Percentiles rank a stretch among this genome's conserved stretches.
Conservation (phyloP, 176 grass and related monocot species). For the Bolboschoenus planiculmis region DNA sequence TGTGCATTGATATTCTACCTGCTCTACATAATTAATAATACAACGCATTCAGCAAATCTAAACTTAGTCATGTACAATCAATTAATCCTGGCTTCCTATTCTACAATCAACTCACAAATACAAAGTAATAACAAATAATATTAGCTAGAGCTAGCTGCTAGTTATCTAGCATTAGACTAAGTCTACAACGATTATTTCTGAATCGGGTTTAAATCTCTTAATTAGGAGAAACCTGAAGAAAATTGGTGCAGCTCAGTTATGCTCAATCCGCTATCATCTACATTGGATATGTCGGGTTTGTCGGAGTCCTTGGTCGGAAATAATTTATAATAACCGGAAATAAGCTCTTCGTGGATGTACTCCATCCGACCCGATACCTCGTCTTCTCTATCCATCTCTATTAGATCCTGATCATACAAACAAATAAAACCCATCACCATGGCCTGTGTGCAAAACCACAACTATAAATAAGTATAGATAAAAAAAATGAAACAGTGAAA, state of each 20-base stretch:
- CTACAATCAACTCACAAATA: not conserved
- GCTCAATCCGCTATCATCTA: not conserved
- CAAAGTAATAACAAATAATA: not conserved
- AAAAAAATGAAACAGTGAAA: not conserved
- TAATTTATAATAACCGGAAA: conserved; percentile 55
- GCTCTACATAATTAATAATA: not conserved
- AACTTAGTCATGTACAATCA: not conserved
- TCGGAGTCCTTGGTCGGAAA: not conserved
- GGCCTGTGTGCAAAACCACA: not conserved
- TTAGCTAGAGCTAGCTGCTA: not conserved
- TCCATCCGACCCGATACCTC: conserved; percentile 67
- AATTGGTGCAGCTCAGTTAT: not conserved
- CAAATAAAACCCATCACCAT: not conserved
- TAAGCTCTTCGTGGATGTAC: conserved; percentile 72
- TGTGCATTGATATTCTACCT: not conserved
- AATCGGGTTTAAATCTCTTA: not conserved
- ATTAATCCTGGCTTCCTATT: conserved; percentile 5
- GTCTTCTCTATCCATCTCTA: conserved; percentile 83
- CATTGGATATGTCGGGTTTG: not conserved
- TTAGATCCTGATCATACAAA: conserved; percentile 53
- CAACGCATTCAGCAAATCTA: not conserved
- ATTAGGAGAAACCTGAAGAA: conserved; percentile 1
- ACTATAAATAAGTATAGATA: not conserved
- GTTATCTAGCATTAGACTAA: not conserved
- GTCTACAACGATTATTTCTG: not conserved